Evolutionary conservation across 441 rosid genomes (phyloP).

Genomic region (Erodium texanum): DNA sequence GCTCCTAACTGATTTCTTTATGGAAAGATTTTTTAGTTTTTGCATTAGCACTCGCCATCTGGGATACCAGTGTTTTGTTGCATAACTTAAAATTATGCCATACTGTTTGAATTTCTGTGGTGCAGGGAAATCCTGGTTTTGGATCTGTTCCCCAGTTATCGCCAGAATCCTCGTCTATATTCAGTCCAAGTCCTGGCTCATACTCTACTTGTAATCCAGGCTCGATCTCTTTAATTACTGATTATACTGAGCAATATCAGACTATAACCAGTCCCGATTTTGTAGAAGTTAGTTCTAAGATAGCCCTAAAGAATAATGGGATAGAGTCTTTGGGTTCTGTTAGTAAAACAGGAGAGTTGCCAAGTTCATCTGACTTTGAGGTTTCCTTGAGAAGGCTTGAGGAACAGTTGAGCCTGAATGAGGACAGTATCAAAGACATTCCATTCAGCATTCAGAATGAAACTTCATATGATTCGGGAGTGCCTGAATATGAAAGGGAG

Average conservation of each 20-base stretch:
- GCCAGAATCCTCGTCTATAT: conserved; percentile 33
- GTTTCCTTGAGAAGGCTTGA: conserved; percentile 56
- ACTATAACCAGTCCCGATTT: conserved; percentile 46
- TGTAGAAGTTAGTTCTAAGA: conserved; percentile 52
- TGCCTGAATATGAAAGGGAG: conserved; percentile 20
- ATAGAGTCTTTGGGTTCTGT: conserved; percentile 16
- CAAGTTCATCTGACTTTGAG: conserved; percentile 26
- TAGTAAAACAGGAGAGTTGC: conserved; percentile 27
- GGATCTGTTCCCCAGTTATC: conserved; percentile 35
- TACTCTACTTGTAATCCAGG: conserved; percentile 35
- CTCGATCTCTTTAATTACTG: conserved; percentile 33
- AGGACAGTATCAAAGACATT: conserved; percentile 38
- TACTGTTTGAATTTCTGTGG: conserved; percentile 17
- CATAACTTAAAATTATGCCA: conserved; percentile 14
- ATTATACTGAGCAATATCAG: conserved; percentile 33
- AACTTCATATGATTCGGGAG: no score
- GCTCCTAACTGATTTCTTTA: background rate
- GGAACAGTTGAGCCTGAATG: conserved; percentile 74
- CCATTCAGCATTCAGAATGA: conserved; percentile 22
- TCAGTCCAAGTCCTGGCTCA: conserved; percentile 37
- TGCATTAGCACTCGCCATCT: background rate
- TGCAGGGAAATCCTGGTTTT: conserved; percentile 46
- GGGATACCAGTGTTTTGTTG: conserved; percentile 2
- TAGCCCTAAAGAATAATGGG: conserved; percentile 22
- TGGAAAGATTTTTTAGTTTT: background rate